Evolutionary conservation across 2,329 filamentous ascomycete genomes (phyloP), one percentile per base, ranked within the genome.

Genomic region (Diaporthe vexans): DNA sequence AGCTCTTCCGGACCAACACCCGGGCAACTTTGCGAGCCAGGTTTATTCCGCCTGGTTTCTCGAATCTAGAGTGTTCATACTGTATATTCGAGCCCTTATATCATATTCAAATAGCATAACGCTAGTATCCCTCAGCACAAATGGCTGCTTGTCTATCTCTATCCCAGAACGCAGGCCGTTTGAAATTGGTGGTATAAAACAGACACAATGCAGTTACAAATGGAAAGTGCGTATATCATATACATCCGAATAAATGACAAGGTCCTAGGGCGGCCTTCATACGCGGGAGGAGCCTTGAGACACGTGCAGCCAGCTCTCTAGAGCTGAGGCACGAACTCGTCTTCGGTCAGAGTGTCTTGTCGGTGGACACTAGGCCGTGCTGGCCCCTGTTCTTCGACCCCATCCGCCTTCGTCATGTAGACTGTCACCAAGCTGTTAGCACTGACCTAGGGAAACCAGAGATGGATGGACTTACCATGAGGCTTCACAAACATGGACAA

Each of bases 401-500:
- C 68, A 35, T 71, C 40, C 11, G 75, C 76, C 24, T 71, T 76
- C n/a, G 43, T 67, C 73, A 78, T 56, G 61, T 73, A 79, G 4
- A 79, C 78, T 79, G 26, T 13, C 3, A 37, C n/a, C n/a, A 5
- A 15, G 24, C 3, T 13, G 71, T 76, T 26, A 71, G 71, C 26
- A 52, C 57, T 4, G 9, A 15, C 48, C 33, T 3, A 21, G 40
- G 5, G 15, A 3, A 7, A 61, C 29, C 7, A 54, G n/a, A 33
- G 10, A 21, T 52, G n/a, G 19, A 15, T 7, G 13, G 56, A 89
- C 93, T 85, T 86, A 97, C 95, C 87, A 85, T 94, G 88, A 4
- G 95, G 93, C 79, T 86, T 89, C 35, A 98, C 86, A 71, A 95
- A 89, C 82, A 92, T 93, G 79, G 91, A 94, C 71, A 91, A 87